phyloP scores from a whole-genome alignment of 352 stramenopile species.

The Globisporangium sylvaticum region DNA sequence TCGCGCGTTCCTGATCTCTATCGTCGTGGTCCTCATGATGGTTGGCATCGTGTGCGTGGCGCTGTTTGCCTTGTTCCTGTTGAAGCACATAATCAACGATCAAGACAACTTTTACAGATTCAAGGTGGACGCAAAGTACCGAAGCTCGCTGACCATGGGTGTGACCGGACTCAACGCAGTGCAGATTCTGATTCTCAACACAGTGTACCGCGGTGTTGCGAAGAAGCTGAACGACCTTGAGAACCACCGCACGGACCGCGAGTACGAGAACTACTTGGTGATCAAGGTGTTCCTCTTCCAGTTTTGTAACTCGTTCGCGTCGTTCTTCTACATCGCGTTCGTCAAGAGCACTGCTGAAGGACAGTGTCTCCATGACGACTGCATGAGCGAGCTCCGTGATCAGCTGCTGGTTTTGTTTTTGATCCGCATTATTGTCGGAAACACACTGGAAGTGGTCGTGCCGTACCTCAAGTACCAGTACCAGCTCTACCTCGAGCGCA shows the following conservation, averaged over 20 bases:
- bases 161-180: conserved; percentile 77
- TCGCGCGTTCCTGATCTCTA: conserved; percentile 50
- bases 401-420: conserved; percentile 91
- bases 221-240: conserved; percentile 92
- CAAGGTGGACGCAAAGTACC: conserved; percentile 32
- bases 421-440: conserved; percentile 90
- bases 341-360: conserved; percentile 49
- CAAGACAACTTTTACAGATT: conserved; percentile 24
- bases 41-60: conserved; percentile 67
- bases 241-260: conserved; percentile 88
- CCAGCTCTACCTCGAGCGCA: conserved; percentile 51
- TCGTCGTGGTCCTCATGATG: conserved; percentile 72
- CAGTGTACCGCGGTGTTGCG: conserved; percentile 88
- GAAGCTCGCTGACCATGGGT: conserved; percentile 35
- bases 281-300: conserved; percentile 98
- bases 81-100: conserved; percentile 76
- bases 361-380: conserved; percentile 81
- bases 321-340: conserved; percentile 94
- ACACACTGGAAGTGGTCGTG: conserved; percentile 86
- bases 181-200: conserved; percentile 93
- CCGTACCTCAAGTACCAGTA: conserved; percentile 80
- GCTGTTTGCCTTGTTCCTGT: conserved; percentile 60
- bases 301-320: conserved; percentile 97
- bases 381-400: conserved; percentile 87
- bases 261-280: conserved; percentile 92